These are phyloP conservation scores for Artemisia argyi DNA, from an alignment of 129 eudicot genomes.

Conservation along the genomic window DNA sequence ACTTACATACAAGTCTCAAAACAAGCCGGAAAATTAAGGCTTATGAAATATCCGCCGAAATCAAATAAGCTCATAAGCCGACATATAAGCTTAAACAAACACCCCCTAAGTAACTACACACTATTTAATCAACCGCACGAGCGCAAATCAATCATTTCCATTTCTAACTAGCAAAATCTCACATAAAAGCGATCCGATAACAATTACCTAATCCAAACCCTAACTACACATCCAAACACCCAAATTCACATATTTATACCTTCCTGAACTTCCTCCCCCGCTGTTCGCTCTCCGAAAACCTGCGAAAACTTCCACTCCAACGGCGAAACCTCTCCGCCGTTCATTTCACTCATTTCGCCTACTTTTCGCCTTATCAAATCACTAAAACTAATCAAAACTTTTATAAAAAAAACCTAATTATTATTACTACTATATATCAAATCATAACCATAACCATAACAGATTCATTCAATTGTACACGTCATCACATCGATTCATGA, in stretches of 20 bases:
- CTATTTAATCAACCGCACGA: too few species aligned
- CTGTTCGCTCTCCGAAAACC: conserved; percentile 75
- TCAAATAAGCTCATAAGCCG: too few species aligned
- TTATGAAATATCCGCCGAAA: too few species aligned
- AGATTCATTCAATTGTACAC: not conserved
- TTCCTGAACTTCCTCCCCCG: conserved; percentile 76
- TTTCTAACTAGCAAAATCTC: conserved; percentile 16
- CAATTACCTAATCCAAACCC: conserved; percentile 29
- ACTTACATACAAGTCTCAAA: too few species aligned
- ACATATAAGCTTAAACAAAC: too few species aligned
- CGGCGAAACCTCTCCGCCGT: conserved; percentile 57
- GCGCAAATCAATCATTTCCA: not conserved
- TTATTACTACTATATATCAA: too few species aligned
- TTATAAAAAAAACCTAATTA: too few species aligned
- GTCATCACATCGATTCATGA: not conserved
- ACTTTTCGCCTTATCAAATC: conserved; percentile 1
- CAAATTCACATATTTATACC: conserved; percentile 34
- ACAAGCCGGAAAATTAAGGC: too few species aligned
- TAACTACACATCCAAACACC: conserved; percentile 5
- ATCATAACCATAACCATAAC: too few species aligned
- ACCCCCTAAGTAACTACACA: too few species aligned
- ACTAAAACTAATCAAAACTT: not conserved
- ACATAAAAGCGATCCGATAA: conserved; percentile 11
- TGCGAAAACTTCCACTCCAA: conserved; percentile 89
- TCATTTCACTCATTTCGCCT: conserved; percentile 56